These are phyloP conservation scores for Plasmodium billcollinsi DNA, from an alignment of 169 alveolate genomes.

Conservation along the genomic window DNA sequence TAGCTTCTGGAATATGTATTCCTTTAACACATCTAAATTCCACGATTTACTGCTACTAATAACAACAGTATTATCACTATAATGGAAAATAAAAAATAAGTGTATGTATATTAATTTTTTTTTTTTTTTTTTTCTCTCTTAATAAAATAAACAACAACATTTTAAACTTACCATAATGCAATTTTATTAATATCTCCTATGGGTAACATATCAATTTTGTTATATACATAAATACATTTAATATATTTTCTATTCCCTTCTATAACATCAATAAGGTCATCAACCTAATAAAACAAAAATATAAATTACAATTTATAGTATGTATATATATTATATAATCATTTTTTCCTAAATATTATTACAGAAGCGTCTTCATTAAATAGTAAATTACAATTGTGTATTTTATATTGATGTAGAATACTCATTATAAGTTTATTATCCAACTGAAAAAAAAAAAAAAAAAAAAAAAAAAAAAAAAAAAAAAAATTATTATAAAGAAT, in stretches of 20 bases:
- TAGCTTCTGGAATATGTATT: slow-evolving; percentile 80
- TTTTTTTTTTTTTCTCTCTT: background rate
- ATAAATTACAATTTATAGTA: slow-evolving; percentile 3
- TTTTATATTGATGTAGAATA: slow-evolving; percentile 93
- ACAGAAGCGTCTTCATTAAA: slow-evolving; percentile 96
- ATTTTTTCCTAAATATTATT: slow-evolving; percentile 8
- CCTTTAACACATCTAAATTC: slow-evolving; percentile 80
- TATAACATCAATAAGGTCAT: slow-evolving; percentile 97
- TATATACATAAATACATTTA: slow-evolving; percentile 95
- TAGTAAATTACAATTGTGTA: slow-evolving; percentile 94
- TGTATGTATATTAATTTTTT: background rate
- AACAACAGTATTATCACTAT: slow-evolving; percentile 60
- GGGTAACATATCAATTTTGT: slow-evolving; percentile 94
- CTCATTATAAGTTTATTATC: slow-evolving; percentile 76
- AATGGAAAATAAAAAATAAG: background rate
- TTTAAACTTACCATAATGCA: slow-evolving; percentile 12
- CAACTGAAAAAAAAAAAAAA: slow-evolving; percentile 18
- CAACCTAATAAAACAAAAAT: slow-evolving; percentile 80
- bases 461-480: background rate
- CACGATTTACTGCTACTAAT: slow-evolving; percentile 78
- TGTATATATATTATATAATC: slow-evolving; percentile 8
- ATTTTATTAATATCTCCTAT: slow-evolving; percentile 77
- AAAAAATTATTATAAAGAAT: background rate
- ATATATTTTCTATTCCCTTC: slow-evolving; percentile 96
- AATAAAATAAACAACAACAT: background rate